phyloP scores from a whole-genome alignment of 2,329 filamentous ascomycete species.

The Lomentospora prolificans region DNA sequence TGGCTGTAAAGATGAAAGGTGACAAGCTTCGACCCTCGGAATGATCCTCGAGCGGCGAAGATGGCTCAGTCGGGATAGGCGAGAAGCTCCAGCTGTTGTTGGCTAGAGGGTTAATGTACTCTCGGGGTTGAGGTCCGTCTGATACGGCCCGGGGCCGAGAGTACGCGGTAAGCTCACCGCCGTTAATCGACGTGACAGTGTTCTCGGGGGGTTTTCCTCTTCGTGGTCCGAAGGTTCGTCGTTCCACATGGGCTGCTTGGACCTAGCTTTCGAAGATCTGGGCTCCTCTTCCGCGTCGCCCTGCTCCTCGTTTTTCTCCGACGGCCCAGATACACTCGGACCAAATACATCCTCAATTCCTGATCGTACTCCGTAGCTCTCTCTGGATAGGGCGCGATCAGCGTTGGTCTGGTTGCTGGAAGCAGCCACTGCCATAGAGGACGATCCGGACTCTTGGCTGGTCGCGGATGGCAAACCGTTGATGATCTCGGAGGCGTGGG shows the following conservation, averaged over 20 bases:
- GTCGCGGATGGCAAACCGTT: not conserved
- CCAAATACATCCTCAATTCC: not conserved
- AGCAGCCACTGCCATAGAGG: not conserved
- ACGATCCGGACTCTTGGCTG: not conserved
- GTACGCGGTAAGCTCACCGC: not conserved
- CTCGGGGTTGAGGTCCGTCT: constrained; percentile 39
- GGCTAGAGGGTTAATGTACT: constrained; percentile 39
- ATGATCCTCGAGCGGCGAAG: not conserved
- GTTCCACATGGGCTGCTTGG: not conserved
- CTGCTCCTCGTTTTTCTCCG: not conserved
- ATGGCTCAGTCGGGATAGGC: constrained; percentile 1
- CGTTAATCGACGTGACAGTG: not conserved
- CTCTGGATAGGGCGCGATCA: not conserved
- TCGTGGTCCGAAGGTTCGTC: not conserved
- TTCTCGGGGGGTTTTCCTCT: not conserved
- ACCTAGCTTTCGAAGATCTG: not conserved
- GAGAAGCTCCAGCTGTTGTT: constrained; percentile 54
- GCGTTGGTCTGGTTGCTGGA: not conserved
- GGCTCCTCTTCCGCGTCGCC: not conserved
- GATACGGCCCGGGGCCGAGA: constrained; percentile 37
- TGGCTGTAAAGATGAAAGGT: not conserved
- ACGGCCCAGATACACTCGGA: not conserved
- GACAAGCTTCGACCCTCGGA: not conserved
- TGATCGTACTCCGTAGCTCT: not conserved
- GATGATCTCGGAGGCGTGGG: not conserved